phyloP scores from a whole-genome alignment of 2,329 filamentous ascomycete species.

The Cordyceps cicadae region DNA sequence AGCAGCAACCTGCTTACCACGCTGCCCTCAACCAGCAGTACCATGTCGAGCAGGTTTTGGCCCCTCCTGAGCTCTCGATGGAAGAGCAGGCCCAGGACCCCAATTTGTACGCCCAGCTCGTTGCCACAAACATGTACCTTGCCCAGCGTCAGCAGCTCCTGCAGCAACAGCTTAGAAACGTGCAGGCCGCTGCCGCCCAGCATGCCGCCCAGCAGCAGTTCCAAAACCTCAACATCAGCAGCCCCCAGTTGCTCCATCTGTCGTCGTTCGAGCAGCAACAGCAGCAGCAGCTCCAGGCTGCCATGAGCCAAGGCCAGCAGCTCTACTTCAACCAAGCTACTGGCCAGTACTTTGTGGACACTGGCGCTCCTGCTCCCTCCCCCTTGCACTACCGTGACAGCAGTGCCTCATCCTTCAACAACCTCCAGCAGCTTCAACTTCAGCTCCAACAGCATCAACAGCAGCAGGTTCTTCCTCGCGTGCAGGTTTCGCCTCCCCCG shows the following conservation, averaged over 20 bases:
- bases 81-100: constrained; percentile 68
- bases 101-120: constrained; percentile 74
- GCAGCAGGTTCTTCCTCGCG: constrained; percentile 52
- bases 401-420: constrained; percentile 28
- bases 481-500: constrained; percentile 75
- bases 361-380: constrained; percentile 39
- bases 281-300: constrained; percentile 29
- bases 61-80: constrained; percentile 72
- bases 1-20: constrained; percentile 22
- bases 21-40: constrained; percentile 39
- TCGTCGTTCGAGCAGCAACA: constrained; percentile 26
- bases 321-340: constrained; percentile 81
- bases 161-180: constrained; percentile 80
- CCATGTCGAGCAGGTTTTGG: constrained; percentile 83
- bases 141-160: constrained; percentile 91
- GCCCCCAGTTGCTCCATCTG: constrained; percentile 32
- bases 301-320: constrained; percentile 52
- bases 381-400: constrained; percentile 36
- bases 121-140: constrained; percentile 85
- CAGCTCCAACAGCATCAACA: constrained; percentile 18
- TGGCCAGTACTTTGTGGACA: constrained; percentile 77
- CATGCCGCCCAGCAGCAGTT: constrained; percentile 52
- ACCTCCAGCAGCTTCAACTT: constrained; percentile 19
- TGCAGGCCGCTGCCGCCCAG: constrained; percentile 61
- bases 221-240: constrained; percentile 64